A percentile compares a stretch with the other conserved stretches of the same genome.
phyloP scores from a whole-genome alignment of 192 early-diverging fungal species.

The Mortierella alpina region DNA sequence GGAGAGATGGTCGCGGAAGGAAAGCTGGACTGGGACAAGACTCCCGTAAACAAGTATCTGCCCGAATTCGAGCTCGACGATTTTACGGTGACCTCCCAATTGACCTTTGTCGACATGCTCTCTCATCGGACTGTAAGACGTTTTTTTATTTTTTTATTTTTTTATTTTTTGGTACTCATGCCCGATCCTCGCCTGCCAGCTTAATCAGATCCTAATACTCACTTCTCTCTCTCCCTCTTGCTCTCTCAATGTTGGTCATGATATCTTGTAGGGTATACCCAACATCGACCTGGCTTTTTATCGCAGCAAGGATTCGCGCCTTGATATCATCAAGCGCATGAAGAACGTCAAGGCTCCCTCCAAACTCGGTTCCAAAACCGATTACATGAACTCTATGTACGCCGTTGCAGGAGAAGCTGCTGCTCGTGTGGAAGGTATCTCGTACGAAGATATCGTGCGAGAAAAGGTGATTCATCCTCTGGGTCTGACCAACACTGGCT shows the following conservation, averaged over 20 bases:
- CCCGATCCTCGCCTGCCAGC: background rate
- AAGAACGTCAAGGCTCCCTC: background rate
- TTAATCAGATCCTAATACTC: too few species aligned
- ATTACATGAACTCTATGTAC: constrained; percentile 8
- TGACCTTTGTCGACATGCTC: constrained; percentile 8
- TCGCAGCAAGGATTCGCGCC: background rate
- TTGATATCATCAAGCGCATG: constrained; percentile 1
- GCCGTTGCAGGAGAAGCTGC: constrained; percentile 13
- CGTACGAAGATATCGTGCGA: background rate
- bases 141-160: background rate
- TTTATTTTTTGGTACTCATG: background rate
- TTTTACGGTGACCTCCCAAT: background rate
- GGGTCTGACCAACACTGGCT: background rate
- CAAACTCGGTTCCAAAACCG: background rate
- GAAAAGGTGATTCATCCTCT: background rate
- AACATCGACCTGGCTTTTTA: background rate
- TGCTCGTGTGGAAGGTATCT: background rate
- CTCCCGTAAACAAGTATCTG: constrained; percentile 14
- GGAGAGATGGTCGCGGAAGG: constrained; percentile 23
- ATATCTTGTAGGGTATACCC: background rate
- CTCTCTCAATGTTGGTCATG: too few species aligned
- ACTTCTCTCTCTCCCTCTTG: too few species aligned
- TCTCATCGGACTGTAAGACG: constrained; percentile 18
- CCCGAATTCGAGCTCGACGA: constrained; percentile 18
- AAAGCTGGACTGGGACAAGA: constrained; percentile 21